Conservation (phyloP, 2,329 filamentous ascomycete species). For the Botrytis galanthina region DNA sequence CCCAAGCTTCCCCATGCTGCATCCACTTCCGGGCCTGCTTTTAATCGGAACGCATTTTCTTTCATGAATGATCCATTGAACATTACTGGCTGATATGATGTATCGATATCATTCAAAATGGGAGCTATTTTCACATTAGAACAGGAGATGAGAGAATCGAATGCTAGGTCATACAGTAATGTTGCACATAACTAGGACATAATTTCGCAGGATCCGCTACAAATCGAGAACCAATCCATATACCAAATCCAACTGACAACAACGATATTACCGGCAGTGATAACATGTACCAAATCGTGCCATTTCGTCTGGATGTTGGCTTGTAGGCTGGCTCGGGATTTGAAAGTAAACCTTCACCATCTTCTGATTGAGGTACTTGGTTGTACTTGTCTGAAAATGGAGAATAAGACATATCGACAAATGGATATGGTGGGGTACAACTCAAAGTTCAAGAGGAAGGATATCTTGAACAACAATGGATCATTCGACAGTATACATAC, state of each 20-base stretch:
- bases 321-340: slow-evolving; percentile 2
- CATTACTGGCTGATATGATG: slow-evolving; percentile 42
- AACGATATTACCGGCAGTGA: slow-evolving; percentile 19
- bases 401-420: slow-evolving; percentile 9
- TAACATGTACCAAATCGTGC: slow-evolving; percentile 6
- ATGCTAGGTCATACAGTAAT: slow-evolving; percentile 22
- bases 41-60: slow-evolving; percentile 50
- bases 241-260: slow-evolving; percentile 18
- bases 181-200: slow-evolving; percentile 22
- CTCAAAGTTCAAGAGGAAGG: background rate
- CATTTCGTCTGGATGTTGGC: background rate
- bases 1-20: slow-evolving; percentile 52
- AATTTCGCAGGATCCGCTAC: slow-evolving; percentile 20
- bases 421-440: background rate
- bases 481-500: background rate
- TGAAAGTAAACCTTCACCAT: slow-evolving; percentile 18
- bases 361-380: slow-evolving; percentile 20
- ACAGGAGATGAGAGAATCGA: background rate
- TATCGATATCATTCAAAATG: slow-evolving; percentile 42
- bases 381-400: slow-evolving; percentile 21
- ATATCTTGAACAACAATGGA: background rate
- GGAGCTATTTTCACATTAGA: slow-evolving; percentile 33
- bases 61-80: slow-evolving; percentile 55
- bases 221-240: slow-evolving; percentile 20
- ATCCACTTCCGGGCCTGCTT: slow-evolving; percentile 49